Evolutionary conservation across 2,329 filamentous ascomycete genomes (phyloP), one percentile per base, ranked within the genome.

Genomic region (Aspergillus sp.): DNA sequence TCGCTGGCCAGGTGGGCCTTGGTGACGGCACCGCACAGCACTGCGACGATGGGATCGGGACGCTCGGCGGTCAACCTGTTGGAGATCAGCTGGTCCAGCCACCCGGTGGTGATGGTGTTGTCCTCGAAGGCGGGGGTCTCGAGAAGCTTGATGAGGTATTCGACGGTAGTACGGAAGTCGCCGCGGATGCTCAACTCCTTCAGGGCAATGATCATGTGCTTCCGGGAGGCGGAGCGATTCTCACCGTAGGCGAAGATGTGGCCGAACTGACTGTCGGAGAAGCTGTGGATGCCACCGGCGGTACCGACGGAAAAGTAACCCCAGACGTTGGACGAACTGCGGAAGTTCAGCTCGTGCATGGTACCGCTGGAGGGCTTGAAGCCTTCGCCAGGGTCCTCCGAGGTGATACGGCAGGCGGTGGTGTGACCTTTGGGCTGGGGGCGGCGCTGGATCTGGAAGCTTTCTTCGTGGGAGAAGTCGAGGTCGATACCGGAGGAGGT

Each of bases 291-390:
- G 71, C 90, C 90, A 74, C 90, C 91, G 47, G 89, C 85, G 7
- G 90, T 93, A 74, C 90, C 88, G 68, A 98, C 93, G 45, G 93
- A 98, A 82, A 98, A 98, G 73, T 98, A 98, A 78, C 93, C 93
- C 93, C 93, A 98, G 47, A 97, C 93, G 59, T 98, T 98, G 53
- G 93, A 97, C 68, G 89, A 95, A 75, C 86, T 94, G 65, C 93
- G 82, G 82, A 98, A 98, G 78, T 98, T 98, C 64, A 98, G 77
- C 65, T 98, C 93, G 75, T 97, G 93, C 82, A 98, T 94, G 45
- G 91, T 94, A 82, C 93, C 93, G 63, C 91, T 94, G 41, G 93
- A 98, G 48, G 93, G 93, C 80, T 98, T 98, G 82, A 98, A 98
- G 45, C 93, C 93, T 77, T 98, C 93, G 62, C 94, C 93, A 7